Percentiles rank a stretch among this genome's conserved stretches.
phyloP scores from a whole-genome alignment of 305 asterid species.

The Andrographis paniculata region DNA sequence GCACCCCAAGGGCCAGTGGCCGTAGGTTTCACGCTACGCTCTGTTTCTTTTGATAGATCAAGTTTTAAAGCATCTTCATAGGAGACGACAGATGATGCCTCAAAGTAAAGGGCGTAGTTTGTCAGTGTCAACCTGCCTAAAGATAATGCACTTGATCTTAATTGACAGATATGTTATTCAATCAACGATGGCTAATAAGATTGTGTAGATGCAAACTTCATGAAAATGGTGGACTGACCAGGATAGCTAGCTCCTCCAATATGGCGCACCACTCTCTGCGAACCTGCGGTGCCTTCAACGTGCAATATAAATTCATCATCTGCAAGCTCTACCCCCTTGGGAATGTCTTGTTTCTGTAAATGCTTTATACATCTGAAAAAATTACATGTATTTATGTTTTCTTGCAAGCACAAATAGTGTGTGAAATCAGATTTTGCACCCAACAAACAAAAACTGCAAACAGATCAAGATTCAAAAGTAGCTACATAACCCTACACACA shows the following conservation, averaged over 20 bases:
- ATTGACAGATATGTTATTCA: neutral
- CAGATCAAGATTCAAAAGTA: too few relatives aligned
- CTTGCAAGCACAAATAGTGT: too few relatives aligned
- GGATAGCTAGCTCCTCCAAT: slow-evolving; percentile 96
- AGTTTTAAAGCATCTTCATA: slow-evolving; percentile 70
- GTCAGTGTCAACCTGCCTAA: slow-evolving; percentile 88
- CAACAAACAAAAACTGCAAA: too few relatives aligned
- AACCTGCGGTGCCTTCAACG: slow-evolving; percentile 80
- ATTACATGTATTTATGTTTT: neutral
- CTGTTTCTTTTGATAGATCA: slow-evolving; percentile 53
- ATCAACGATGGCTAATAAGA: neutral
- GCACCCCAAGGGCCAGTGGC: slow-evolving; percentile 99
- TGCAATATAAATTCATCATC: slow-evolving; percentile 89
- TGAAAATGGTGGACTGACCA: slow-evolving; percentile 34
- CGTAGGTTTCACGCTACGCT: slow-evolving; percentile 46
- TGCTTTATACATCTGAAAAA: slow-evolving; percentile 60
- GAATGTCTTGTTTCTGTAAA: slow-evolving; percentile 70
- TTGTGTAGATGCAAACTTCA: neutral
- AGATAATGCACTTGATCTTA: slow-evolving; percentile 18
- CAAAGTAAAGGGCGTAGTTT: slow-evolving; percentile 87
- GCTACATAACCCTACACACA: too few relatives aligned
- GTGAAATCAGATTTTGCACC: too few relatives aligned
- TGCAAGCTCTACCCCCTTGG: slow-evolving; percentile 49
- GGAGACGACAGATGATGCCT: slow-evolving; percentile 65
- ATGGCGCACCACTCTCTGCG: slow-evolving; percentile 89